Base-by-base conservation (phyloP, 495 filamentous ascomycete genomes). In the Cenococcum geophilum region DNA sequence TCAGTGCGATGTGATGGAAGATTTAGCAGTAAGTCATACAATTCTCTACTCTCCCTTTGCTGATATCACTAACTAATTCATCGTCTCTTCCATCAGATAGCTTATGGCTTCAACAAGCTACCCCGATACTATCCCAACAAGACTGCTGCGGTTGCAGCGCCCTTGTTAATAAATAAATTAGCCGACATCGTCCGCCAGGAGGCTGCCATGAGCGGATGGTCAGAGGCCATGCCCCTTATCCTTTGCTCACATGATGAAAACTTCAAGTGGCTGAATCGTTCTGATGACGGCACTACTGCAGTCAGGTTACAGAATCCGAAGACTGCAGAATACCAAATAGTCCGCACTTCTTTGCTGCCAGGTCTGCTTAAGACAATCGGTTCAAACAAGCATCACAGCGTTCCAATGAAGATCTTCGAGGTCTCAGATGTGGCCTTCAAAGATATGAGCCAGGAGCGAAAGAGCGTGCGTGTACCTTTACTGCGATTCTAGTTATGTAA, bases 211-310 rank as follows among this genome's bases (percentile, higher is more conserved):
- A 86, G 92, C 0, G 93, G 93, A 61, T 99, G 93, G 92, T 84
- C 83, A 20, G 93, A 99, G 75, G 93, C 95, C 23, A 85, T 99
- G 84, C 93, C 93, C 4, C 80, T 99, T 16, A 96, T 96, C 69
- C 82, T 99, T 52, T 99, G 93, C 82, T 95, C 90, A 16, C 91
- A 97, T 72, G 93, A 96, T 70, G 93, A 99, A 81, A 99, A 97
- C 77, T 99, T 97, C 72, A 87, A 78, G 49, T 97, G 91, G 90
- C 79, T 99, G 40, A 96, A 97, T 75, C 88, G 92, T 60, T 83
- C 84, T 62, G 92, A 96, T 63, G 88, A 96, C 65, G 91, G 93
- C 51, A 85, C 76, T 21, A 92, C 86, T 0, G 91, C 90, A 5
- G 86, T 99, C 63, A 86, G 82, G 70, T 85, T 99, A 43, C 89